These are phyloP conservation scores for Entomortierella chlamydospora DNA, from an alignment of 192 early-diverging fungal species.

Conservation along the genomic window DNA sequence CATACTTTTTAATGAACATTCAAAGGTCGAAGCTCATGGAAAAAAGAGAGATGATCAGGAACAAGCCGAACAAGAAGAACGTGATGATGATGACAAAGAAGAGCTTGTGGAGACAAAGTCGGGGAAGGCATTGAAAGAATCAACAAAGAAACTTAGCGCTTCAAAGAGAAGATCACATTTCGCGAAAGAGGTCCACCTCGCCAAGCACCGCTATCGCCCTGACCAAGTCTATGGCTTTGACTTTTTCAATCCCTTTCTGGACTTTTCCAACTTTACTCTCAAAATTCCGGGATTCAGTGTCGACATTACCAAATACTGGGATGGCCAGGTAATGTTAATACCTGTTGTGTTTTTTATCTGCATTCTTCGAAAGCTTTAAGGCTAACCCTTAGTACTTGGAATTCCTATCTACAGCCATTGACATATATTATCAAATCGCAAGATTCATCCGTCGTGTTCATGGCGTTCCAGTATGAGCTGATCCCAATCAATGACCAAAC, in stretches of 20 bases:
- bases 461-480: constrained; percentile 76
- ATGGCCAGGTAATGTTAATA: constrained; percentile 72
- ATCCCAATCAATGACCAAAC: constrained; percentile 36
- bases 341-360: too few species aligned
- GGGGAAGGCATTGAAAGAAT: constrained; percentile 2
- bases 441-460: constrained; percentile 69
- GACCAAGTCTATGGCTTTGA: constrained; percentile 82
- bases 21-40: not conserved
- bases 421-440: constrained; percentile 77
- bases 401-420: constrained; percentile 68
- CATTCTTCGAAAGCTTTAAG: too few species aligned
- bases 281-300: constrained; percentile 63
- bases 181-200: constrained; percentile 57
- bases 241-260: constrained; percentile 68
- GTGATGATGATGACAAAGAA: constrained; percentile 10
- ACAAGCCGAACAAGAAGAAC: constrained; percentile 7
- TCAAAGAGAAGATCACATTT: constrained; percentile 67
- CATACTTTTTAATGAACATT: constrained; percentile 13
- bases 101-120: constrained; percentile 15
- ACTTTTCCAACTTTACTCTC: constrained; percentile 58
- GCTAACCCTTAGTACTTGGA: not conserved
- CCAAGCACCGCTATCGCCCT: constrained; percentile 62
- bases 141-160: constrained; percentile 29
- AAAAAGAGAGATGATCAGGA: not conserved
- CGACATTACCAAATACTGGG: constrained; percentile 63